Evolutionary conservation across 2,329 filamentous ascomycete genomes (phyloP), one percentile per base, ranked within the genome.

Genomic region (Xylaria sp.): DNA sequence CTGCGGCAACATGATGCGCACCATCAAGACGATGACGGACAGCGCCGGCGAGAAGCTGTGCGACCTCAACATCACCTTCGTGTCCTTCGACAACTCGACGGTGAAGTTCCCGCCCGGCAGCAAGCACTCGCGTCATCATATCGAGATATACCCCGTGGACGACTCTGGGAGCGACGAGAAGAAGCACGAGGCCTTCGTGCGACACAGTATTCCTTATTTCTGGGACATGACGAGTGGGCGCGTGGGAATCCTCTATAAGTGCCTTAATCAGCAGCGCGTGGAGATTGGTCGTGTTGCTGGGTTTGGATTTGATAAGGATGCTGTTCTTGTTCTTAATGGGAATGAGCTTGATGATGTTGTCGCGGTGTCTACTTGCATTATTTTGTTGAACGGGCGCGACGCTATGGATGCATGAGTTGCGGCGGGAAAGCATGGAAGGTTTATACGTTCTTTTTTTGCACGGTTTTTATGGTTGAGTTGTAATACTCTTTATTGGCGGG

Each of bases 1-100:
- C 58, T 74, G 74, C 70, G 78, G 78, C n/a, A 77, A 78, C 75
- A 80, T 80, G 78, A 80, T 80, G 78, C 78, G 78, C 15, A 80
- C 78, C 39, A 72, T 80, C 65, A 80, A 80, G 76, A 76, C 78
- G 20, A 73, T 80, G 65, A 75, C 71, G 23, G 73, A 77, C 70
- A 66, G 60, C 12, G 63, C 69, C 15, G 77, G 77, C 15, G 66
- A 73, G 8, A 72, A 73, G 67, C 63, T 80, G 7, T 76, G 74
- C 74, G 78, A 80, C 69, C 75, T 80, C 25, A 79, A 79, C 74
- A 80, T 80, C 61, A 80, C 78, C n/a, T 80, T 80, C 65, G 72
- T 80, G 0, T 78, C 77, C 7, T 80, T 80, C 71, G 78, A 73
- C 69, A 72, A 63, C 51, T 75, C 73, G 34, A 68, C 41, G 6